A percentile compares a stretch with the other conserved stretches of the same genome.
These are phyloP conservation scores for Cryphonectria carpinicola DNA, from an alignment of 2,329 filamentous ascomycete species.

Conservation along the genomic window DNA sequence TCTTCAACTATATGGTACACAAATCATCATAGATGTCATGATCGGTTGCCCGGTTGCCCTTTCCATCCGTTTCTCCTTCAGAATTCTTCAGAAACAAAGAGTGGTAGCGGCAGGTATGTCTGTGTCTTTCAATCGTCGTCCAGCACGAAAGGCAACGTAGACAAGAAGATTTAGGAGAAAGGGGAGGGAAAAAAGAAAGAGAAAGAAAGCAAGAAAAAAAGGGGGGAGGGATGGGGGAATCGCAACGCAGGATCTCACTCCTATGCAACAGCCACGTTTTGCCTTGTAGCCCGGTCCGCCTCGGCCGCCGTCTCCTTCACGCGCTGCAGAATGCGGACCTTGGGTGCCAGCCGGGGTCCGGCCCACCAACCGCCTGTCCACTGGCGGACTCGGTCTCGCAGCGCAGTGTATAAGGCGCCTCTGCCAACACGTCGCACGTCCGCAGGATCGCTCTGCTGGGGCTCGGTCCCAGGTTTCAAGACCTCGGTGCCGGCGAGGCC, in stretches of 20 bases:
- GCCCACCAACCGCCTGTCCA: conserved; percentile 66
- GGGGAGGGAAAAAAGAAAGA: background rate
- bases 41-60: background rate
- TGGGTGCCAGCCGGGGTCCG: conserved; percentile 63
- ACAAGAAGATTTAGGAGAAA: background rate
- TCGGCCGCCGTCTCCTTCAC: conserved; percentile 21
- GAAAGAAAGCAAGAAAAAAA: too few species aligned
- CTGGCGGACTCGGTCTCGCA: conserved; percentile 47
- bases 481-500: conserved; percentile 64
- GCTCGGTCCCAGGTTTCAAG: conserved; percentile 49
- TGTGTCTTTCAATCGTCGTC: background rate
- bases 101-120: background rate
- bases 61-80: background rate
- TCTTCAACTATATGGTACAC: background rate
- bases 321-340: conserved; percentile 54
- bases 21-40: background rate
- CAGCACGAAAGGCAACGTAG: background rate
- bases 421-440: conserved; percentile 47
- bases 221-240: too few species aligned
- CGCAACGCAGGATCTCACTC: background rate
- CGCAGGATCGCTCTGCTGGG: conserved; percentile 29
- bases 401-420: conserved; percentile 44
- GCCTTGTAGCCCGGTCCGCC: conserved; percentile 14
- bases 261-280: conserved; percentile 2
- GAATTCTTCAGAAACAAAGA: background rate